These are phyloP conservation scores for Chloranthus sessilifolius DNA, from an alignment of 164 flowering plant species.

Conservation along the genomic window DNA sequence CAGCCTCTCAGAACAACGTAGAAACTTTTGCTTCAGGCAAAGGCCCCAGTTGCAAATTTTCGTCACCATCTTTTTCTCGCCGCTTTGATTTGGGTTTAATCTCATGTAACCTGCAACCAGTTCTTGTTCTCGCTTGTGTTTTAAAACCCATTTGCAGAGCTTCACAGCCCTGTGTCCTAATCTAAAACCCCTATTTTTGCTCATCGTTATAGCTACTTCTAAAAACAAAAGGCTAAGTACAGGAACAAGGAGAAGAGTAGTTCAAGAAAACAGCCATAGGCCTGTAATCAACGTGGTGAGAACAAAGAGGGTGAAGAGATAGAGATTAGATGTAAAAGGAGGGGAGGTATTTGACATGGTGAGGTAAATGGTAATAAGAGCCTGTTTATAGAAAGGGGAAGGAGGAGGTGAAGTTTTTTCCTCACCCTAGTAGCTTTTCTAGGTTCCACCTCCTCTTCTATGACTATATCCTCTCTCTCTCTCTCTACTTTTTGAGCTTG, in stretches of 20 bases:
- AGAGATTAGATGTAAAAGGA: constrained; percentile 44
- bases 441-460: no score
- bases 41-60: constrained; percentile 45
- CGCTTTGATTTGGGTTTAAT: constrained; percentile 4
- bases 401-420: no score
- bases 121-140: constrained; percentile 13
- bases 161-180: constrained; percentile 31
- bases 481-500: neutral
- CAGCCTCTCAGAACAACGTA: constrained; percentile 18
- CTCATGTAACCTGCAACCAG: constrained; percentile 13
- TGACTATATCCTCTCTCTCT: no score
- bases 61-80: constrained; percentile 28
- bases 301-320: constrained; percentile 43
- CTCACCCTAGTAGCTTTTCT: no score
- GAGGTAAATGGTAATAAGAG: no score
- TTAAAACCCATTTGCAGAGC: constrained; percentile 29
- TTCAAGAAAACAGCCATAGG: constrained; percentile 60
- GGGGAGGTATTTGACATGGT: no score
- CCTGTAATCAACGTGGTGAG: constrained; percentile 48
- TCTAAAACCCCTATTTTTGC: constrained; percentile 47
- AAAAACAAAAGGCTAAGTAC: neutral
- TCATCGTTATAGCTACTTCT: no score
- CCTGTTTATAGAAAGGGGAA: no score
- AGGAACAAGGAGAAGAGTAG: neutral
- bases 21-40: constrained; percentile 25